phyloP scores from a whole-genome alignment of 768 basidiomycete genomes.

The Podaxis sp. region DNA sequence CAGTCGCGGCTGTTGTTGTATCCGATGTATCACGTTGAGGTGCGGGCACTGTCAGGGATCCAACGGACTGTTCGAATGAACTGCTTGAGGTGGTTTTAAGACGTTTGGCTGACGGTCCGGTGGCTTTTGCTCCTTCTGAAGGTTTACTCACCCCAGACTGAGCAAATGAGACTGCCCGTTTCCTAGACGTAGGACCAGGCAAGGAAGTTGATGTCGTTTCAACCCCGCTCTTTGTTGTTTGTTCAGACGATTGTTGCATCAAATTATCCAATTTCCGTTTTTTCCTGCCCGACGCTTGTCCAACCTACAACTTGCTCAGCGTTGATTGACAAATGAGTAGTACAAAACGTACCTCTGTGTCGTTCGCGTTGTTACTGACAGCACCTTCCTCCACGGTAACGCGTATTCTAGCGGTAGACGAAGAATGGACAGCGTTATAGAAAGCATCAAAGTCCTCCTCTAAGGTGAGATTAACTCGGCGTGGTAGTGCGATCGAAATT shows the following conservation, averaged over 20 bases:
- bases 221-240: background rate
- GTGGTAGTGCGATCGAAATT: conserved; percentile 6
- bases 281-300: background rate
- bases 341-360: background rate
- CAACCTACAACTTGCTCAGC: background rate
- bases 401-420: conserved; percentile 34
- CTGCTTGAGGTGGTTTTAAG: background rate
- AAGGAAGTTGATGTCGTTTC: background rate
- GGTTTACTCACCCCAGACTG: background rate
- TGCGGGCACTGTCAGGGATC: no score
- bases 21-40: background rate
- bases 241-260: background rate
- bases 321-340: background rate
- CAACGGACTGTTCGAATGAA: background rate
- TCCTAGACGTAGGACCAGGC: background rate
- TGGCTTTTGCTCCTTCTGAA: background rate
- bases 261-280: conserved; percentile 2
- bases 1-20: background rate
- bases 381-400: conserved; percentile 31
- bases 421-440: conserved; percentile 40
- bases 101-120: conserved; percentile 8
- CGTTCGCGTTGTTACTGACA: background rate
- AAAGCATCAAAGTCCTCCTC: conserved; percentile 85
- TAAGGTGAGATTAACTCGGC: conserved; percentile 26
- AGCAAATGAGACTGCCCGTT: conserved; percentile 13